These are phyloP conservation scores for Pilasporangium apinafurcum DNA, from an alignment of 352 stramenopile genomes.

Conservation along the genomic window DNA sequence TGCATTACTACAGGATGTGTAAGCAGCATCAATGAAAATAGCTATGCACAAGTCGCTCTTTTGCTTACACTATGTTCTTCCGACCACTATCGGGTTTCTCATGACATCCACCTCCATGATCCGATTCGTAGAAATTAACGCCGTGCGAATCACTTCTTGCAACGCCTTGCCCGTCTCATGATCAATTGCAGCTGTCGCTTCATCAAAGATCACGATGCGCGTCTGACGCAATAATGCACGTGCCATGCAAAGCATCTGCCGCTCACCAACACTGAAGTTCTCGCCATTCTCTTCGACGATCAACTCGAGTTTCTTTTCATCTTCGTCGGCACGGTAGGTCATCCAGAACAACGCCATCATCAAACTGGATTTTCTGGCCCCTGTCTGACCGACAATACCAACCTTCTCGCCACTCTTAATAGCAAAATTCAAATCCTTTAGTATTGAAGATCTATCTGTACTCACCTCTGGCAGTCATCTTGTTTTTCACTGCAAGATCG, in stretches of 20 bases:
- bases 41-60: too few species aligned
- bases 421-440: slow-evolving; percentile 31
- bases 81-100: too few species aligned
- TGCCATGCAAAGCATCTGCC: slow-evolving; percentile 91
- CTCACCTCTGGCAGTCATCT: too few species aligned
- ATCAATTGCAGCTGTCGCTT: slow-evolving; percentile 73
- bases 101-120: too few species aligned
- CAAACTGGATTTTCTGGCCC: slow-evolving; percentile 65
- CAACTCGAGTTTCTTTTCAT: slow-evolving; percentile 52
- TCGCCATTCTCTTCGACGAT: slow-evolving; percentile 88
- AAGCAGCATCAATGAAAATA: too few species aligned
- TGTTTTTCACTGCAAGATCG: too few species aligned
- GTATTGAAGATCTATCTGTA: not conserved
- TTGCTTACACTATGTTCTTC: too few species aligned
- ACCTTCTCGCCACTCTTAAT: slow-evolving; percentile 51
- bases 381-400: slow-evolving; percentile 78
- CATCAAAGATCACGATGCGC: slow-evolving; percentile 63
- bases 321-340: slow-evolving; percentile 42
- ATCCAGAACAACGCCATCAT: slow-evolving; percentile 75
- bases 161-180: slow-evolving; percentile 61
- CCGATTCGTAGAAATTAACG: slow-evolving; percentile 87
- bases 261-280: slow-evolving; percentile 93
- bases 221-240: slow-evolving; percentile 84
- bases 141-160: slow-evolving; percentile 67
- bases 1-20: too few species aligned